Evolutionary conservation across 176 grass and related monocot genomes (phyloP), one percentile per base, ranked within the genome.

Genomic region (Zea luxurians): DNA sequence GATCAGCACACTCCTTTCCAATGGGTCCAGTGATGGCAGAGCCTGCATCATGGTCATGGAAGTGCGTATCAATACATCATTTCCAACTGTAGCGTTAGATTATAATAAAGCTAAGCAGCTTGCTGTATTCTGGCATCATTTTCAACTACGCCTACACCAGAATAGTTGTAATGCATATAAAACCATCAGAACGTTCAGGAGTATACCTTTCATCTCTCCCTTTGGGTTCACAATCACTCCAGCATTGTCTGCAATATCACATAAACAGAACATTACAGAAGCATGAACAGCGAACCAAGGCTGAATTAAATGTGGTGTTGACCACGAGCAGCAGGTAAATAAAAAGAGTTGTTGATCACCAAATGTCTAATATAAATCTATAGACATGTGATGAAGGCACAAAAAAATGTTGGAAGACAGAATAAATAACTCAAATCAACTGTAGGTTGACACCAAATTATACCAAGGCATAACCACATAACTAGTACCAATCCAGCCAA

Each of bases 21-120:
- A 96, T 96, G 5, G 93, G 93, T 81, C 93, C 93, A 5, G 93
- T 96, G 87, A 96, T 96, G 46, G 93, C 93, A 83, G 93, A 96
- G 36, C 93, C 93, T 96, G 78, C 78, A 65, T 27, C 27, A 27
- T 27, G 27, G 27, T 0, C 3, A 70, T 69, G 4, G 3, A 37
- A 70, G 18, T 10, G 35, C 4, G 11, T 17, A 7, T 27, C 27
- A 27, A 27, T 27, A 27, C 27, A 27, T 27, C 27, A 27, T 27
- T 27, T 27, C 27, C 27, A 27, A 27, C 27, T 27, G 27, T 27
- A 27, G 27, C 1, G 27, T 27, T 27, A 3, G 12, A 37, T 78
- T 20, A 10, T 48, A 6, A 48, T 1, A 27, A 13, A 12, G 13
- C 0, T 15, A 17, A 66, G 5, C 53, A 4, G 41, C 40, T 21